A percentile compares a stretch with the other conserved stretches of the same genome.
These are phyloP conservation scores for Tetrapisispora namnaoensis DNA, from an alignment of 805 yeast species.

Conservation along the genomic window DNA sequence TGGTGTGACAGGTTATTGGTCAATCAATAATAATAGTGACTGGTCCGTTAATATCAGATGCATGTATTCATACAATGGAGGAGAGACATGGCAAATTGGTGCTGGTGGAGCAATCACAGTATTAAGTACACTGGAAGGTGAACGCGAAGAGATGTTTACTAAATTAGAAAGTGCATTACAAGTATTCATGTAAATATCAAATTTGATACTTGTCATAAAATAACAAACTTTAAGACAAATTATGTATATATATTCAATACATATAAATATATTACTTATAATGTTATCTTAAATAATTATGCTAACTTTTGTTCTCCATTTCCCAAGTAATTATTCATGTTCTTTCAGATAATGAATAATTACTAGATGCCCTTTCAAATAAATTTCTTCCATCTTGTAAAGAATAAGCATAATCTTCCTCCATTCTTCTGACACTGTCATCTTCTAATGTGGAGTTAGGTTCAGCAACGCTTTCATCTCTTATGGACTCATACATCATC, in stretches of 20 bases:
- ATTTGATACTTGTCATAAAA: not conserved
- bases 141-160: slow-evolving; percentile 83
- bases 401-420: slow-evolving; percentile 32
- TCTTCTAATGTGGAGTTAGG: slow-evolving; percentile 11
- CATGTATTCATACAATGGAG: slow-evolving; percentile 49
- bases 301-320: not conserved
- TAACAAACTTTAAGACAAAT: not conserved
- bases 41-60: slow-evolving; percentile 96
- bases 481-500: slow-evolving; percentile 22
- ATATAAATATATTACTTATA: too few relatives aligned
- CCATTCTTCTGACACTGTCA: slow-evolving; percentile 26
- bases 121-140: slow-evolving; percentile 70
- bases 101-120: slow-evolving; percentile 98
- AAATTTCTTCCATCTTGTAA: slow-evolving; percentile 28
- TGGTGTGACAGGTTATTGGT: slow-evolving; percentile 95
- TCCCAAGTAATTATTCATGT: not conserved
- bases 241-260: not conserved
- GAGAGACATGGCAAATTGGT: slow-evolving; percentile 69
- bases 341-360: slow-evolving; percentile 7
- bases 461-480: not conserved
- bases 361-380: slow-evolving; percentile 24
- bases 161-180: slow-evolving; percentile 76
- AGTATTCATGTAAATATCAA: slow-evolving; percentile 25
- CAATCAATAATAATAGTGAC: slow-evolving; percentile 75
- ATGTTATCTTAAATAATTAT: not conserved